phyloP scores from a whole-genome alignment of 345 rosid species.

The Bruguiera gymnorhiza region DNA sequence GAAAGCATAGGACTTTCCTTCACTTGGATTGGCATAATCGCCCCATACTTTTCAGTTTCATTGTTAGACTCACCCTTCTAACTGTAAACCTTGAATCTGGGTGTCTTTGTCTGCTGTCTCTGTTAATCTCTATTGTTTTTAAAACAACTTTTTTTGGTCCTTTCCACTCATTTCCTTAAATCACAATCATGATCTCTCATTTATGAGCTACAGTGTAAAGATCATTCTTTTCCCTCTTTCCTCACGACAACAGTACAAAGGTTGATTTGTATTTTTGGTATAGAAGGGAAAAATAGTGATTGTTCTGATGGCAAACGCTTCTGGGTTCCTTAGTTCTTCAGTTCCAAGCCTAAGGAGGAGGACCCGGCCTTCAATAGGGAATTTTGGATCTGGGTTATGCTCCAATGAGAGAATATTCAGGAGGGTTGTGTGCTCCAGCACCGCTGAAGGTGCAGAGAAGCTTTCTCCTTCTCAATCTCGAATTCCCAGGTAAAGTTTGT shows the following conservation, averaged over 20 bases:
- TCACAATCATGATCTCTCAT: conserved; percentile 14
- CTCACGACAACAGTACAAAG: neutral
- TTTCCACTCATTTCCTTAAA: neutral
- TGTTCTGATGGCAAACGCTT: conserved; percentile 69
- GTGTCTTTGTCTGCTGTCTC: conserved; percentile 3
- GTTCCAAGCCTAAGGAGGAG: conserved; percentile 44
- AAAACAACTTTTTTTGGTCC: neutral
- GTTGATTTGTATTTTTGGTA: neutral
- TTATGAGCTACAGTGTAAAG: conserved; percentile 10
- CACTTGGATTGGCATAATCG: conserved; percentile 38
- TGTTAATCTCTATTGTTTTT: neutral
- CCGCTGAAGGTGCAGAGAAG: conserved; percentile 46
- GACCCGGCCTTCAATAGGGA: conserved; percentile 43
- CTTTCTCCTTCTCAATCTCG: conserved; percentile 49
- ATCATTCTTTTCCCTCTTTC: conserved; percentile 23
- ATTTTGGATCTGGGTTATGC: conserved; percentile 67
- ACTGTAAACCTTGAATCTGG: conserved; percentile 17
- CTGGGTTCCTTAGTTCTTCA: conserved; percentile 65
- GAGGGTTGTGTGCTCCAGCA: conserved; percentile 58
- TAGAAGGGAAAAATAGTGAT: neutral
- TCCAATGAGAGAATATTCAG: conserved; percentile 32
- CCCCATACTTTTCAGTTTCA: conserved; percentile 9
- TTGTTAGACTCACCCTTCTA: conserved; percentile 28
- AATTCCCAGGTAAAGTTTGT: conserved; percentile 54
- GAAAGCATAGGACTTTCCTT: conserved; percentile 51